Evolutionary conservation across 164 flowering plant species (phyloP).

Genomic region (Berberis vulgaris): DNA sequence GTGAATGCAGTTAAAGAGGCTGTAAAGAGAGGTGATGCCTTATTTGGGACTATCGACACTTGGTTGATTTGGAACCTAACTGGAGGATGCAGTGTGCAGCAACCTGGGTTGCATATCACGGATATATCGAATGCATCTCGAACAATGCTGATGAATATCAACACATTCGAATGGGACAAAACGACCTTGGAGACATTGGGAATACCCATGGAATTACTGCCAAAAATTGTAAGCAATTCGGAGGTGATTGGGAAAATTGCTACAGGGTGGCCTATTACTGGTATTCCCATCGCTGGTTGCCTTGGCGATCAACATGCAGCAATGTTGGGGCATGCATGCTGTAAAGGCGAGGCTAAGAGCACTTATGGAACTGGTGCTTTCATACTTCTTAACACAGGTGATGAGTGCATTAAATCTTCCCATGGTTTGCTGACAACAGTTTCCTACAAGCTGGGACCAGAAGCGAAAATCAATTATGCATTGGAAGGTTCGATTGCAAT

Average conservation of each 20-base stretch:
- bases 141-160: conserved; percentile 91
- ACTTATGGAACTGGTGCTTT: conserved; percentile 98
- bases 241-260: conserved; percentile 64
- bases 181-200: conserved; percentile 46
- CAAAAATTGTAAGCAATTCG: conserved; percentile 76
- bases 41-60: conserved; percentile 88
- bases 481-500: conserved; percentile 95
- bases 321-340: conserved; percentile 92
- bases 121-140: conserved; percentile 91
- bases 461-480: conserved; percentile 74
- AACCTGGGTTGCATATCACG: conserved; percentile 66
- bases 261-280: conserved; percentile 74
- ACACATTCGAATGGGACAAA: conserved; percentile 73
- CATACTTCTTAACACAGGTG: conserved; percentile 81
- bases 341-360: conserved; percentile 92
- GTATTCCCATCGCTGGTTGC: conserved; percentile 80
- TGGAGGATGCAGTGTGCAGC: conserved; percentile 38
- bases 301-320: conserved; percentile 98
- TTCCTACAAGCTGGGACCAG: conserved; percentile 87
- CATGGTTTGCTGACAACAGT: conserved; percentile 78
- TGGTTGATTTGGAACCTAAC: conserved; percentile 96
- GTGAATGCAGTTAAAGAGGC: conserved; percentile 59
- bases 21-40: conserved; percentile 55
- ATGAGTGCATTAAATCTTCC: conserved; percentile 39
- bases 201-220: conserved; percentile 55